Evolutionary conservation across 2,329 filamentous ascomycete genomes (phyloP).

Genomic region (Aspergillus bombycis): DNA sequence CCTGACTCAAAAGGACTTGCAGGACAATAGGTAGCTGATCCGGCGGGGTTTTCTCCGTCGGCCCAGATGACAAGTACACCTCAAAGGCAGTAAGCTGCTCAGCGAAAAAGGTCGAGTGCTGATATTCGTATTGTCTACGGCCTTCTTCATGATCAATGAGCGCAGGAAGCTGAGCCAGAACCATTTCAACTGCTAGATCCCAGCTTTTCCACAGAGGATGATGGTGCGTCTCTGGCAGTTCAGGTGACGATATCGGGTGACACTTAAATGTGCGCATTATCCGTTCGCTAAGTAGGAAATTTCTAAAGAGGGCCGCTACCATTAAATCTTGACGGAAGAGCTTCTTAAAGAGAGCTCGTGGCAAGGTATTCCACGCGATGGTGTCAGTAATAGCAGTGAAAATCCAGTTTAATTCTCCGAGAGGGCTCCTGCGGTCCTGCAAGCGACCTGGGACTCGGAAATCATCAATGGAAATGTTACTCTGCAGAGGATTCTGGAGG

Average conservation of each 20-base stretch:
- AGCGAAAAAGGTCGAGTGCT: slow-evolving; percentile 93
- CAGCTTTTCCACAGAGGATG: slow-evolving; percentile 96
- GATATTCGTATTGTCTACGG: slow-evolving; percentile 81
- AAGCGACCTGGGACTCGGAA: slow-evolving; percentile 88
- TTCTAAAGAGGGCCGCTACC: slow-evolving; percentile 97
- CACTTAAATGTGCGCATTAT: slow-evolving; percentile 97
- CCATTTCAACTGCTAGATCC: slow-evolving; percentile 96
- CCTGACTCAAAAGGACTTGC: slow-evolving; percentile 93
- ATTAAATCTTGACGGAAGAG: slow-evolving; percentile 97
- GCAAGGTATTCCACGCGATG: slow-evolving; percentile 95
- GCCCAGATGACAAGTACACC: slow-evolving; percentile 84
- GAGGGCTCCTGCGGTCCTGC: slow-evolving; percentile 87
- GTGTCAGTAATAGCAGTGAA: slow-evolving; percentile 99
- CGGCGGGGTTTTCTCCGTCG: slow-evolving; percentile 81
- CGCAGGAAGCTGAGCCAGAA: slow-evolving; percentile 83
- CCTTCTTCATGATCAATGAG: slow-evolving; percentile 76
- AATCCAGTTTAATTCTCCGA: slow-evolving; percentile 98
- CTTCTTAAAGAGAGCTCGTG: slow-evolving; percentile 89
- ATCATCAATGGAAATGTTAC: slow-evolving; percentile 73
- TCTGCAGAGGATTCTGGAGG: slow-evolving; percentile 78
- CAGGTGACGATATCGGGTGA: slow-evolving; percentile 87
- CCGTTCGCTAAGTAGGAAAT: slow-evolving; percentile 90
- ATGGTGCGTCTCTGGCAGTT: slow-evolving; percentile 91
- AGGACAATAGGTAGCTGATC: slow-evolving; percentile 96
- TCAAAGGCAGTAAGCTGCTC: slow-evolving; percentile 97